Conservation (phyloP, 1,139 yeast genomes). For the Candida sp. region DNA sequence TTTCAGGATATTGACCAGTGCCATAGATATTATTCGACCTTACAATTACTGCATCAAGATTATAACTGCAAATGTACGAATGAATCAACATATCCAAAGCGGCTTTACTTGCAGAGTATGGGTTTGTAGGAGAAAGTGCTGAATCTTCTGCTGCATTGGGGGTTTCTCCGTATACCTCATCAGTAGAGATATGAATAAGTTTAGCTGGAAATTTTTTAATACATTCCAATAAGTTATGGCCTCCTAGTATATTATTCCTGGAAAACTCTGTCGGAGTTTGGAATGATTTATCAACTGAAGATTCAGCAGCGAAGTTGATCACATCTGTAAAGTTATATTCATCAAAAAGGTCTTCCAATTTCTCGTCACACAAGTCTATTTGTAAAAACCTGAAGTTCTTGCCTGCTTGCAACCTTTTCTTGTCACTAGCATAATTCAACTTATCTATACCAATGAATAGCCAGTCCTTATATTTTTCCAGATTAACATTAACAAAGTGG, state of each 20-base stretch:
- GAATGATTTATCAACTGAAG: slow-evolving; percentile 56
- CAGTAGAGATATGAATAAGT: slow-evolving; percentile 57
- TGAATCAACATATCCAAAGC: slow-evolving; percentile 49
- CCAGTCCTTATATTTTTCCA: slow-evolving; percentile 32
- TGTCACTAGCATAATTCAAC: slow-evolving; percentile 31
- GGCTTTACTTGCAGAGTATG: slow-evolving; percentile 61
- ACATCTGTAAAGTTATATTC: slow-evolving; percentile 28
- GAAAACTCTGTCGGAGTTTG: slow-evolving; percentile 44
- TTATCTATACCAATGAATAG: slow-evolving; percentile 48
- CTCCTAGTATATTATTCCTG: slow-evolving; percentile 44
- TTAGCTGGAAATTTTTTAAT: slow-evolving; percentile 17
- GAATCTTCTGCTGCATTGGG: slow-evolving; percentile 22
- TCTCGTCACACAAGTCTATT: slow-evolving; percentile 33
- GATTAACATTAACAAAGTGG: slow-evolving; percentile 41
- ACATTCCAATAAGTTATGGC: slow-evolving; percentile 50
- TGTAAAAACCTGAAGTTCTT: slow-evolving; percentile 22
- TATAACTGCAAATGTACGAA: slow-evolving; percentile 45
- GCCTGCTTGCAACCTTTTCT: slow-evolving; percentile 8
- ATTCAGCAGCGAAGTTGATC: slow-evolving; percentile 57
- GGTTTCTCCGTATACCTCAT: slow-evolving; percentile 56
- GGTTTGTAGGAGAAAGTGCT: slow-evolving; percentile 50
- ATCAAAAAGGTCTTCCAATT: slow-evolving; percentile 9
- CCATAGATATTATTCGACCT: slow-evolving; percentile 59
- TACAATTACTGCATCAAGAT: slow-evolving; percentile 40
- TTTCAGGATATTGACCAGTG: slow-evolving; percentile 53